These are phyloP conservation scores for Solanum ahanhuiri DNA, from an alignment of 257 asterid species.

Conservation along the genomic window DNA sequence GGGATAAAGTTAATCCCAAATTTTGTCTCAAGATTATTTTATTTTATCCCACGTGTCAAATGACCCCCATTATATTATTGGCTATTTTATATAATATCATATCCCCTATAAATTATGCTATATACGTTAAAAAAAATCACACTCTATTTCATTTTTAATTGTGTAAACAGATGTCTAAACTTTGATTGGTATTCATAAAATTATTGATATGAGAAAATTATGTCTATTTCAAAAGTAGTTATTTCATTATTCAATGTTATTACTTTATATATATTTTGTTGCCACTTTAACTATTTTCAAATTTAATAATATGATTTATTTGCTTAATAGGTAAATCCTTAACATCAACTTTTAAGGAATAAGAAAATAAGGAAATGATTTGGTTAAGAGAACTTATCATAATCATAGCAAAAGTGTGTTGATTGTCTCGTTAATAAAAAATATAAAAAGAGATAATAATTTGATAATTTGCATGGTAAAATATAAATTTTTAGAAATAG, in stretches of 20 bases:
- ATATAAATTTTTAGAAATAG: not conserved
- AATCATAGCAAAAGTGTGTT: too few species aligned
- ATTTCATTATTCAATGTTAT: not conserved
- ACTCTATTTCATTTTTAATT: not conserved
- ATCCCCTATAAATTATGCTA: not conserved
- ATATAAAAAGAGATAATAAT: not conserved
- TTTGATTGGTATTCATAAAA: not conserved
- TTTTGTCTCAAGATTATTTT: not conserved
- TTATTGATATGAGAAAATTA: not conserved
- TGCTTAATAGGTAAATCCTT: not conserved
- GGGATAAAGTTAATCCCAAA: too few species aligned
- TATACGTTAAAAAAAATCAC: not conserved
- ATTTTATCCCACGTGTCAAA: not conserved
- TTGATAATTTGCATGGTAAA: not conserved
- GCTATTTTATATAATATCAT: not conserved
- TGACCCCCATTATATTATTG: not conserved
- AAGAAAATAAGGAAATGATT: too few species aligned
- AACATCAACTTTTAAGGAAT: not conserved
- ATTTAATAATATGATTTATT: not conserved
- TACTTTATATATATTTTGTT: not conserved
- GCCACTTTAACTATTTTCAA: not conserved
- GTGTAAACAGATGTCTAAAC: not conserved
- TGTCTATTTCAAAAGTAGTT: not conserved
- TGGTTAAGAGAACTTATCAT: not conserved
- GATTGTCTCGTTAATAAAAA: too few species aligned